Evolutionary conservation across 176 grass and related monocot species (phyloP).

Genomic region (Triticum aestivum): DNA sequence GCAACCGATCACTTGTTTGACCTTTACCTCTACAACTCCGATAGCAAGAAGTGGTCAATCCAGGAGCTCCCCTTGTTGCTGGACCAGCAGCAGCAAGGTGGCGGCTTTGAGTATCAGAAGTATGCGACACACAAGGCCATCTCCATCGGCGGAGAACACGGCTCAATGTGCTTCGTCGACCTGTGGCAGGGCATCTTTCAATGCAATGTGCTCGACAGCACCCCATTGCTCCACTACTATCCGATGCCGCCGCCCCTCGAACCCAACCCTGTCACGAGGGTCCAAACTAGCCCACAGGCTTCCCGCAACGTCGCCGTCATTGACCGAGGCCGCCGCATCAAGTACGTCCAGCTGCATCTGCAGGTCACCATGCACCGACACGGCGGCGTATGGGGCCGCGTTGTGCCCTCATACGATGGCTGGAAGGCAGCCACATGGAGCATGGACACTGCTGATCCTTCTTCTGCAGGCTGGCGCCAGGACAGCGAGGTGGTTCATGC

Average conservation of each 20-base stretch:
- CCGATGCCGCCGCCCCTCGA: background rate
- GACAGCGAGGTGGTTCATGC: background rate
- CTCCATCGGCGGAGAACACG: background rate
- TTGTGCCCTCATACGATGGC: background rate
- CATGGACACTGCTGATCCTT: background rate
- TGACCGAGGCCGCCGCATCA: background rate
- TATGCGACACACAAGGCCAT: background rate
- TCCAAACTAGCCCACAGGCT: background rate
- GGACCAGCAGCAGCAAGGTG: background rate
- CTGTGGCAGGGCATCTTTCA: background rate
- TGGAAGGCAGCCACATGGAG: background rate
- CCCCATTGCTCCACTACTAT: background rate
- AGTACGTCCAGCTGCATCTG: background rate
- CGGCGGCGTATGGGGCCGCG: too few relatives aligned
- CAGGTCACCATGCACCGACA: too few relatives aligned
- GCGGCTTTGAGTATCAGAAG: background rate
- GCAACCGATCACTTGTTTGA: background rate
- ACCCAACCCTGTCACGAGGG: background rate
- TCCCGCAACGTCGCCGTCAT: background rate
- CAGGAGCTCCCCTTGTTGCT: background rate
- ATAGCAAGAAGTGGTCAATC: background rate
- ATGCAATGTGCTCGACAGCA: background rate
- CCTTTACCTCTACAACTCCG: background rate
- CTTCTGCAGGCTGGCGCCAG: background rate
- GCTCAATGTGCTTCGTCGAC: background rate